A percentile compares a stretch with the other conserved stretches of the same genome.
These are phyloP conservation scores for Fusarium sp. DNA, from an alignment of 2,329 filamentous ascomycete genomes.

Conservation along the genomic window DNA sequence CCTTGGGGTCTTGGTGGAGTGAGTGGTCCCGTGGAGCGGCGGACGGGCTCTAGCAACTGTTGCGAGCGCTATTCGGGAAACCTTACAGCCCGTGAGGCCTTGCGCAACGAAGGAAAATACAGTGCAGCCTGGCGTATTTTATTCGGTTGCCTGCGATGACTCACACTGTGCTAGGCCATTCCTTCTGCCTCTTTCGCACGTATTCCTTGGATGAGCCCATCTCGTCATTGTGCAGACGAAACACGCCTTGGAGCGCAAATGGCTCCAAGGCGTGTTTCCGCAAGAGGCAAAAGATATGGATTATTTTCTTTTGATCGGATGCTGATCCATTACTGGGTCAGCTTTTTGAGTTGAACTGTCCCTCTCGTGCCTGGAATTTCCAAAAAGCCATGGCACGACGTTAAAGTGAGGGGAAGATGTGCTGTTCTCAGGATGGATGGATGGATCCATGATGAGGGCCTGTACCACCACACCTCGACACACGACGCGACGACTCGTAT, in stretches of 20 bases:
- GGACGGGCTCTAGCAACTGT: conserved; percentile 11
- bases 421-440: not conserved
- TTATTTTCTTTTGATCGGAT: not conserved
- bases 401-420: not conserved
- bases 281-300: conserved; percentile 6
- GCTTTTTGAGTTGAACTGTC: not conserved
- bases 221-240: conserved; percentile 33
- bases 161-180: conserved; percentile 11
- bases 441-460: not conserved
- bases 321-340: conserved; percentile 19
- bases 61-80: conserved; percentile 5
- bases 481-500: not conserved
- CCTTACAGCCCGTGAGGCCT: not conserved
- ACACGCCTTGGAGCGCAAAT: not conserved
- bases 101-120: not conserved
- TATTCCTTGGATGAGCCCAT: conserved; percentile 12
- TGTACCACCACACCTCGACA: conserved; percentile 3
- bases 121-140: conserved; percentile 5
- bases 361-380: not conserved
- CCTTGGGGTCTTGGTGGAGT: conserved; percentile 18
- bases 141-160: not conserved
- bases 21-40: conserved; percentile 11
- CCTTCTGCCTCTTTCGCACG: conserved; percentile 17
- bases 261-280: not conserved
- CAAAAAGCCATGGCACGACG: conserved; percentile 3